A percentile compares a stretch with the other conserved stretches of the same genome.
Evolutionary conservation across 495 filamentous ascomycete genomes (phyloP).

Genomic region (Xylaria venustula): DNA sequence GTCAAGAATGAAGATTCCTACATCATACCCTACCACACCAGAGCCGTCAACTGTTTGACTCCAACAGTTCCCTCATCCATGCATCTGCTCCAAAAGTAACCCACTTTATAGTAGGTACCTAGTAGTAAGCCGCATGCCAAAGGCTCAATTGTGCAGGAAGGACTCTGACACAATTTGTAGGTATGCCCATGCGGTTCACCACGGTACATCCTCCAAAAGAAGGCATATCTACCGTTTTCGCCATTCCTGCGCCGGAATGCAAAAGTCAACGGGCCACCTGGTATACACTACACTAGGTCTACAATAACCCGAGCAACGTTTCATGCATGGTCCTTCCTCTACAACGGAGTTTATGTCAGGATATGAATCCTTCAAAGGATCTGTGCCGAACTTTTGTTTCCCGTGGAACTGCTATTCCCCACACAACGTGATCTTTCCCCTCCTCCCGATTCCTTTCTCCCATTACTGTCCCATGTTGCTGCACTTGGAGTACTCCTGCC

Average conservation of each 20-base stretch:
- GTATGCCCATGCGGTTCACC: too few species aligned
- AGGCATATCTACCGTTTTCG: neutral
- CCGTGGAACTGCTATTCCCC: too few species aligned
- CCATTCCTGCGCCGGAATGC: neutral
- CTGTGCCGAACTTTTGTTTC: neutral
- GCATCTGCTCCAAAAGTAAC: constrained; percentile 1
- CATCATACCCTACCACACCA: neutral
- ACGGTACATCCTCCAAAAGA: too few species aligned
- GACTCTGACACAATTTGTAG: constrained; percentile 6
- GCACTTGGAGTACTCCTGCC: too few species aligned
- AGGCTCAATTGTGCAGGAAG: neutral
- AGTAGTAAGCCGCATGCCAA: neutral
- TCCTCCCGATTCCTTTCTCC: too few species aligned
- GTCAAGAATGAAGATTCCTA: neutral
- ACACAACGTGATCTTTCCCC: too few species aligned
- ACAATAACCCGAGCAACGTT: neutral
- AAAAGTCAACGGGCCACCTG: neutral
- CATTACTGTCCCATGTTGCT: too few species aligned
- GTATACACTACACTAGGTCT: neutral
- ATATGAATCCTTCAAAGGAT: constrained; percentile 2
- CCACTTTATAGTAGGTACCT: too few species aligned
- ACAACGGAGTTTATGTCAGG: neutral
- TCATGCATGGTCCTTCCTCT: constrained; percentile 7
- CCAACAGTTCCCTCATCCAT: too few species aligned
- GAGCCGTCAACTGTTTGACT: too few species aligned